Percentiles rank a stretch among this genome's conserved stretches.
phyloP scores from a whole-genome alignment of 1,139 yeast genomes.

The Arxiozyma heterogenica region DNA sequence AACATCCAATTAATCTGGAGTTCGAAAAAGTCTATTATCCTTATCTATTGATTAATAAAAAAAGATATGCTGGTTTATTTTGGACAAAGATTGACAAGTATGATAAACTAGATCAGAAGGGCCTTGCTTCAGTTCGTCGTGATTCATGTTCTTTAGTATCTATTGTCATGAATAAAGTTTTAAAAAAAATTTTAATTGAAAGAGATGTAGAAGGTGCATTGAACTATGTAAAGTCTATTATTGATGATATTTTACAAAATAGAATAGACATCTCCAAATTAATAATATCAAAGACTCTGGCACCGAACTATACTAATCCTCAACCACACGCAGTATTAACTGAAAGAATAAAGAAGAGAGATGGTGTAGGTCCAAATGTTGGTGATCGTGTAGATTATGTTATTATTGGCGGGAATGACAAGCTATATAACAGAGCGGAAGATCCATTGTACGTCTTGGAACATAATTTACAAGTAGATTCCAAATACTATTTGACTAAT shows the following conservation, averaged over 20 bases:
- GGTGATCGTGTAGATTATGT: slow-evolving; percentile 99
- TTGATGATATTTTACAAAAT: slow-evolving; percentile 84
- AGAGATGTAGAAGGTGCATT: slow-evolving; percentile 87
- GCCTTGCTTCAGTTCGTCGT: slow-evolving; percentile 95
- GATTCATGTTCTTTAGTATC: slow-evolving; percentile 94
- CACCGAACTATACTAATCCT: slow-evolving; percentile 88
- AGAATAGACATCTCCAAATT: slow-evolving; percentile 86
- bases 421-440: slow-evolving; percentile 91
- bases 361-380: slow-evolving; percentile 90
- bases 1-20: slow-evolving; percentile 84
- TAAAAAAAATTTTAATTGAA: slow-evolving; percentile 77
- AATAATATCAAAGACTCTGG: slow-evolving; percentile 87
- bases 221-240: slow-evolving; percentile 72
- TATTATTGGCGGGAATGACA: slow-evolving; percentile 77
- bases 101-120: slow-evolving; percentile 97
- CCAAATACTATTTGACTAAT: slow-evolving; percentile 86
- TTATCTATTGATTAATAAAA: slow-evolving; percentile 84
- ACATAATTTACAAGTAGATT: slow-evolving; percentile 86
- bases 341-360: slow-evolving; percentile 92
- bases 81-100: slow-evolving; percentile 89
- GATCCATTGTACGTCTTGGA: slow-evolving; percentile 92
- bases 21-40: slow-evolving; percentile 97
- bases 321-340: slow-evolving; percentile 97
- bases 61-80: slow-evolving; percentile 92
- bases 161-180: slow-evolving; percentile 84